Base-by-base conservation (phyloP, 163 green algal species). In the Scenedesmus sp. region DNA sequence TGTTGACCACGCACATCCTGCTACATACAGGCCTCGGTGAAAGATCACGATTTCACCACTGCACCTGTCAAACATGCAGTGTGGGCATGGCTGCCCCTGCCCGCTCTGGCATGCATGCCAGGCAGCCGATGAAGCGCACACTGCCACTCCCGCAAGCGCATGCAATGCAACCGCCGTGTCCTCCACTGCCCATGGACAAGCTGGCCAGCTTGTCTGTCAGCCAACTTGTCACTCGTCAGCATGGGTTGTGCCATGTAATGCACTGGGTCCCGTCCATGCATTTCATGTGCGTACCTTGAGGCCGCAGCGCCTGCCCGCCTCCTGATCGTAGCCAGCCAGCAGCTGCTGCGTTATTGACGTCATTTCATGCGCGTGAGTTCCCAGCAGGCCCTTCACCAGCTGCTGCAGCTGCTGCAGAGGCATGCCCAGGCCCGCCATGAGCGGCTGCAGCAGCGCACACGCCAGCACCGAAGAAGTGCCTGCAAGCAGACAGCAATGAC, bases 321-420 rank as follows among this genome's bases (percentile, higher is more conserved):
- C 86, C 20, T 93, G 82, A 65, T 97, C 94, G 61, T 92, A 95
- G 12, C 83, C 53, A 33, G 88, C 90, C 92, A 96, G 83, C 65
- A 97, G 92, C 92, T 97, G 94, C 51, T 94, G 92, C 1, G 91
- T 86, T 22, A 94, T 89, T 61, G 81, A 92, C 59, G 94, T 91
- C 73, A 96, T 90, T 89, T 98, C 96, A 51, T 98, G 96, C 0
- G 96, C 96, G 33, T 97, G 96, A 7, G 96, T 98, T 81, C 96
- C 96, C 37, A 96, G 83, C 89, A 98, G 90, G 43, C 70, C 56
- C 13, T 94, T 94, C 88, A 94, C 87, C 81, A 83, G 37, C 78
- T 83, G 35, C 43, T 85, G 86, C 33, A 72, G 85, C 89, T 93
- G 88, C 56, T 92, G 73, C 53, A 73, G 68, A 5, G 59, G 43